These are phyloP conservation scores for Triticum dicoccoides DNA, from an alignment of 176 grass and related monocot genomes.

Conservation along the genomic window DNA sequence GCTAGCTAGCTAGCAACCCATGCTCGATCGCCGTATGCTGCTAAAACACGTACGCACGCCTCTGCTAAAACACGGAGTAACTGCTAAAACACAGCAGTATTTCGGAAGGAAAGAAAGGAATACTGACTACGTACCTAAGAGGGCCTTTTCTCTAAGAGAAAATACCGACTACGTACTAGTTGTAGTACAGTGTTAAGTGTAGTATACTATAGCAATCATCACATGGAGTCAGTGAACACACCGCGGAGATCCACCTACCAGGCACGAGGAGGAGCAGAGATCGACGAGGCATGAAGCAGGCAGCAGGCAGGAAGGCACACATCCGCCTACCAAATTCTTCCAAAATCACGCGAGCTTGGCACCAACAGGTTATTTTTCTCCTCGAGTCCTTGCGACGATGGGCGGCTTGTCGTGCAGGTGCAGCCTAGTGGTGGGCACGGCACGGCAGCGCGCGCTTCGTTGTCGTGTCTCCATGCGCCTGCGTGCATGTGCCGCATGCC, in stretches of 20 bases:
- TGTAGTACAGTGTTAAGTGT: too few relatives aligned
- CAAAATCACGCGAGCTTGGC: constrained; percentile 13
- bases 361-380: not conserved
- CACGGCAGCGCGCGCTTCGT: not conserved
- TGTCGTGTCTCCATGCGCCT: not conserved
- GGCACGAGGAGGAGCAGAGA: not conserved
- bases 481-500: constrained; percentile 29
- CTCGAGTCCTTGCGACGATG: not conserved
- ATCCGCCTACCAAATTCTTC: constrained; percentile 53
- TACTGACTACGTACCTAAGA: too few relatives aligned
- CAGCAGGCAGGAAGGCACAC: constrained; percentile 36
- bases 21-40: constrained; percentile 11
- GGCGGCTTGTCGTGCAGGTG: constrained; percentile 35
- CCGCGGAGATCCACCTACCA: not conserved
- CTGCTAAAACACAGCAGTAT: too few relatives aligned
- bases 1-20: not conserved
- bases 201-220: not conserved
- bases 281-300: not conserved
- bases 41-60: not conserved
- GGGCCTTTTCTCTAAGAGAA: too few relatives aligned
- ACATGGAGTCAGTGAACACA: not conserved
- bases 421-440: constrained; percentile 12
- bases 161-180: too few relatives aligned
- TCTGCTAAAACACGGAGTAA: not conserved
- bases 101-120: too few relatives aligned